Evolutionary conservation across 805 yeast genomes (phyloP).

Genomic region (Wickerhamiella australiensis): DNA sequence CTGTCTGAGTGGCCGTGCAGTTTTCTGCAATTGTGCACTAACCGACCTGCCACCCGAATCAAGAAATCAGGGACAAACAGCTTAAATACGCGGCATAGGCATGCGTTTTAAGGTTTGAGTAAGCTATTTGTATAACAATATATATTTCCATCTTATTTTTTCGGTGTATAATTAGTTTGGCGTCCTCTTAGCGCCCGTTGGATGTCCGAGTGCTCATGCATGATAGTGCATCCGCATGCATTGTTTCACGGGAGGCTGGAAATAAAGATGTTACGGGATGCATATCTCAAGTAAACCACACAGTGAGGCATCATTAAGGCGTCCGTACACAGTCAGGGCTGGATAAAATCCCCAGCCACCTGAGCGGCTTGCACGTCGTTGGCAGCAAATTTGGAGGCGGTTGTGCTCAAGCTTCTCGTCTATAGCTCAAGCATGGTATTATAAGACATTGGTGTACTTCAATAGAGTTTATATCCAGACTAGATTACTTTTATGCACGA

Average conservation of each 20-base stretch:
- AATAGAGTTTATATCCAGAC: background rate
- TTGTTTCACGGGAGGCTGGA: background rate
- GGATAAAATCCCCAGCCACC: background rate
- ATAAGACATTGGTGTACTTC: background rate
- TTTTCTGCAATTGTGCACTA: constrained; percentile 10
- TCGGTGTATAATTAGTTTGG: background rate
- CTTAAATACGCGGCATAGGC: background rate
- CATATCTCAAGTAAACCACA: background rate
- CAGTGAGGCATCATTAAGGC: background rate
- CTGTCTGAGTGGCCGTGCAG: constrained; percentile 1
- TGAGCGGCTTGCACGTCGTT: background rate
- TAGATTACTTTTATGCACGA: background rate
- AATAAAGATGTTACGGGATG: constrained; percentile 1
- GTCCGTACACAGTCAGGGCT: background rate
- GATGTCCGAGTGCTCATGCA: background rate
- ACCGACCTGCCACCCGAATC: constrained; percentile 9
- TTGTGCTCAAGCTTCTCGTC: too few species aligned
- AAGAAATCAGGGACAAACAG: background rate
- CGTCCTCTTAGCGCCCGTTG: too few species aligned
- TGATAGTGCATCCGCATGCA: background rate
- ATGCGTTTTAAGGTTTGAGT: background rate
- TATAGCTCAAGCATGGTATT: background rate
- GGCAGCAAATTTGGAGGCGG: too few species aligned
- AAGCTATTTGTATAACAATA: background rate
- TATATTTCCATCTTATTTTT: background rate